Conservation (phyloP, 2,329 filamentous ascomycete genomes). For the Cytospora schulzeri region DNA sequence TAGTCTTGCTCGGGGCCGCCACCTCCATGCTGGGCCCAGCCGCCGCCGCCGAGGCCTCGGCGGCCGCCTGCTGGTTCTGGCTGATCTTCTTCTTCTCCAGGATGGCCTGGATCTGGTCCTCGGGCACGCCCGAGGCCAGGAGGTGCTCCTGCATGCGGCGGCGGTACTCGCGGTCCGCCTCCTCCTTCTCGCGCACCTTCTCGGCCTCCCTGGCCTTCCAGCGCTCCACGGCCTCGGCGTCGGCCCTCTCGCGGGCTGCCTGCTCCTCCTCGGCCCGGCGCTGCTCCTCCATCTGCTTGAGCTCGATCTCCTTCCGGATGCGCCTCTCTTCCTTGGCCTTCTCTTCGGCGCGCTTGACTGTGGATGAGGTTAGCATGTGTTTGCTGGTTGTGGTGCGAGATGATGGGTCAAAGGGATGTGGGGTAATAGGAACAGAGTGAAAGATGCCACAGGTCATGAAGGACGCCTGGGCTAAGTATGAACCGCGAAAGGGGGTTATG, state of each 20-base stretch:
- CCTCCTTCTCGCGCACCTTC: constrained; percentile 50
- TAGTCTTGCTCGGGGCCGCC: constrained; percentile 38
- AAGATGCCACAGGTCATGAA: too few species aligned
- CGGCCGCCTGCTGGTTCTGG: constrained; percentile 21
- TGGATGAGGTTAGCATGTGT: not conserved
- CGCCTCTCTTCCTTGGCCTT: constrained; percentile 52
- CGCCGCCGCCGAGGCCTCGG: not conserved
- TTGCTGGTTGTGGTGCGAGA: not conserved
- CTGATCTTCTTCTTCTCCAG: constrained; percentile 57
- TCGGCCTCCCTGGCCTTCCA: constrained; percentile 54
- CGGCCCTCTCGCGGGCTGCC: constrained; percentile 48
- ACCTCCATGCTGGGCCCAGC: not conserved
- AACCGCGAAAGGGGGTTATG: not conserved
- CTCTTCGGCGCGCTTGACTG: constrained; percentile 47
- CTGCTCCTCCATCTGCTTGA: constrained; percentile 50
- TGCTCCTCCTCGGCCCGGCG: constrained; percentile 48
- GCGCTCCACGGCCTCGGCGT: constrained; percentile 53
- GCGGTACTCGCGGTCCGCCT: constrained; percentile 57
- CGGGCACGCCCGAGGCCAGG: constrained; percentile 59
- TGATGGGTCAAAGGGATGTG: too few species aligned
- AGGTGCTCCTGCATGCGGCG: constrained; percentile 60
- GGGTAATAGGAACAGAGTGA: too few species aligned
- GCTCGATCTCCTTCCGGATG: constrained; percentile 55
- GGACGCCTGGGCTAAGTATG: too few species aligned
- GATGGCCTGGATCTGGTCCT: constrained; percentile 61